Evolutionary conservation across 2,329 filamentous ascomycete genomes (phyloP).

Genomic region (Botrytis deweyae): DNA sequence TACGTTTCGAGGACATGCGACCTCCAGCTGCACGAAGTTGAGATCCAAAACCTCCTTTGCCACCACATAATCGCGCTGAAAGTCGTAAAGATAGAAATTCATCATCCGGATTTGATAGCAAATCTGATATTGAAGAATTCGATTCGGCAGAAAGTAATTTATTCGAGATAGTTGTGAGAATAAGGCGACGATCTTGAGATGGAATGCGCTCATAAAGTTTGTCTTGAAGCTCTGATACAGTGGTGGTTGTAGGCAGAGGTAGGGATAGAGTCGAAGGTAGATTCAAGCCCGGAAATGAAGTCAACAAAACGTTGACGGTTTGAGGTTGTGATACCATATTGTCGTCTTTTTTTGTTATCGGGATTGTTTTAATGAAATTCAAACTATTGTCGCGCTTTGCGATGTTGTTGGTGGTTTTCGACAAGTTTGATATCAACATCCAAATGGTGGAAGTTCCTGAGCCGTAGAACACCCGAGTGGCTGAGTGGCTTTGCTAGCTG

Average conservation of each 20-base stretch:
- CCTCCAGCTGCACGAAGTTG: constrained; percentile 95
- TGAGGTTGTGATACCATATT: constrained; percentile 53
- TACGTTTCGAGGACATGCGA: constrained; percentile 91
- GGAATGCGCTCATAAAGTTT: constrained; percentile 62
- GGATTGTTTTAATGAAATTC: background rate
- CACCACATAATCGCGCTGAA: constrained; percentile 76
- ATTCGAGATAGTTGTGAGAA: constrained; percentile 81
- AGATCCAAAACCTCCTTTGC: constrained; percentile 96
- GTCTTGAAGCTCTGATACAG: constrained; percentile 65
- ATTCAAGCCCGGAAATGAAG: constrained; percentile 78
- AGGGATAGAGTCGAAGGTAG: constrained; percentile 80
- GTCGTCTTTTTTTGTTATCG: background rate
- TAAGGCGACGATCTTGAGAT: constrained; percentile 57
- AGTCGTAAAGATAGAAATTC: constrained; percentile 82
- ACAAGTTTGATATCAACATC: background rate
- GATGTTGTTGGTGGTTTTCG: background rate
- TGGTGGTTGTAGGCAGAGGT: constrained; percentile 64
- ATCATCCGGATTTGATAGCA: constrained; percentile 58
- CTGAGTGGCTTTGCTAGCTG: background rate
- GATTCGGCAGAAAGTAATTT: constrained; percentile 61
- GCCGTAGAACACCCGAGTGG: background rate
- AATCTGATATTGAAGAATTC: constrained; percentile 55
- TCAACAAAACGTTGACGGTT: constrained; percentile 77
- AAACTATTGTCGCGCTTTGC: background rate
- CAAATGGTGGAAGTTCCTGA: background rate